Base-by-base conservation (phyloP, 129 eudicot genomes). In the Gnaphalium uliginosum region DNA sequence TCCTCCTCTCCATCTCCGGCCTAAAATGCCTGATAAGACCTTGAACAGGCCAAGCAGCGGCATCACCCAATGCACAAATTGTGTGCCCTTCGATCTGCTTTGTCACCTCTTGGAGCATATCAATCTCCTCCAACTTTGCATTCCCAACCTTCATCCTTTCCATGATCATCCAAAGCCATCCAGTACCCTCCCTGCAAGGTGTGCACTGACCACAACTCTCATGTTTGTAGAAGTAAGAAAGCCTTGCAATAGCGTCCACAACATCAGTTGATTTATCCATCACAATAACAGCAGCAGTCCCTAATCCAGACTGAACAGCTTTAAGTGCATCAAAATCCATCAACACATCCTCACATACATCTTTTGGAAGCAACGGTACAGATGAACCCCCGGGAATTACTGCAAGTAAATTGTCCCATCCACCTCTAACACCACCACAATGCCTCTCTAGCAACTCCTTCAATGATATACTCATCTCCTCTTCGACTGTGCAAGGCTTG, bases 21-120 rank as follows among this genome's bases (percentile, higher is more conserved):
- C 98, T 88, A 63, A 94, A 94, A 69, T 94, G 98, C 85, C 98
- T 87, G 18, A 90, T 94, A 76, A 94, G 98, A 72, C 98, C 98
- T 81, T 94, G 98, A 82, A 94, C 98, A 23, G 98, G 98, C 98
- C 98, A 94, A 53, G 98, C 98, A 76, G 98, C 98, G 4, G 98
- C 98, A 83, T 93, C 98, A 32, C 98, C 98, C 83, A 93, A 68
- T 0, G 98, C 98, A 82, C 98, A 93, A 48, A 93, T 93, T 0
- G 98, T 93, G 80, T 93, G 98, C 33, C 98, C 98, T 79, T 93
- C 98, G 48, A 93, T 93, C 87, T 93, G 98, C 83, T 93, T 93
- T 11, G 98, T 93, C 65, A 93, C 84, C 78, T 93, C 98, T 25
- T 90, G 96, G 30, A 93, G 90, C 98, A 93, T 93, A 82, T 93